Evolutionary conservation across 495 filamentous ascomycete species (phyloP), one percentile per base, ranked within the genome.

Genomic region (Eremomyces bilateralis): DNA sequence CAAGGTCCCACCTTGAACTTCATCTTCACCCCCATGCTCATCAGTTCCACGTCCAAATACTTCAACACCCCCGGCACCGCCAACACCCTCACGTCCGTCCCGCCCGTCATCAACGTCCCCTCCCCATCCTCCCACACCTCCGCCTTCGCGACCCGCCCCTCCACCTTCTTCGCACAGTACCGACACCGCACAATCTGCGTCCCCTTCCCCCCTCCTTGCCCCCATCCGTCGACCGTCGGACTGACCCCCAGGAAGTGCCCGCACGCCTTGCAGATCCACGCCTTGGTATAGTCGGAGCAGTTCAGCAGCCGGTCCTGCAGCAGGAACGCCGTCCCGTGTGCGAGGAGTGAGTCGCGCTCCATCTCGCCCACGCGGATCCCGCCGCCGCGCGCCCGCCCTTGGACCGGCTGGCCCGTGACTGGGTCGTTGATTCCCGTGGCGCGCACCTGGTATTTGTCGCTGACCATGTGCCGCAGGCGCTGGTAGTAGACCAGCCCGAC

Each of bases 341-440:
- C 88, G 36, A 97, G 64, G 8, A 97, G 60, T 3, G 84, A 78
- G 54, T 97, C 88, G 40, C 88, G 73, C 59, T 97, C 88, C 88
- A 97, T 97, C 60, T 97, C 88, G 47, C 88, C 88, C 20, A 97
- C 85, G 61, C 88, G 79, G 48, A 97, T 93, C 70, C 88, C 88
- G 54, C 88, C 88, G 45, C 88, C 88, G 62, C 80, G 80, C 48
- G 81, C 82, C 48, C 85, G 65, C 38, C 88, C 88, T 62, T 97
- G 93, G 59, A 95, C 83, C 18, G 88, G 88, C 53, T 97, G 88
- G 21, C 90, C 88, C 4, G 85, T 94, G 17, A 91, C 65, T 16
- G 70, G 62, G 34, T 80, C 81, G 30, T 94, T 76, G 20, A 79
- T 82, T 21, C 88, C 88, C 0, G 88, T 97, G 2, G 88, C 94